Evolutionary conservation across 208 protist species (phyloP), one percentile per base, ranked within the genome.

Genomic region (Wallacemonas sp.): DNA sequence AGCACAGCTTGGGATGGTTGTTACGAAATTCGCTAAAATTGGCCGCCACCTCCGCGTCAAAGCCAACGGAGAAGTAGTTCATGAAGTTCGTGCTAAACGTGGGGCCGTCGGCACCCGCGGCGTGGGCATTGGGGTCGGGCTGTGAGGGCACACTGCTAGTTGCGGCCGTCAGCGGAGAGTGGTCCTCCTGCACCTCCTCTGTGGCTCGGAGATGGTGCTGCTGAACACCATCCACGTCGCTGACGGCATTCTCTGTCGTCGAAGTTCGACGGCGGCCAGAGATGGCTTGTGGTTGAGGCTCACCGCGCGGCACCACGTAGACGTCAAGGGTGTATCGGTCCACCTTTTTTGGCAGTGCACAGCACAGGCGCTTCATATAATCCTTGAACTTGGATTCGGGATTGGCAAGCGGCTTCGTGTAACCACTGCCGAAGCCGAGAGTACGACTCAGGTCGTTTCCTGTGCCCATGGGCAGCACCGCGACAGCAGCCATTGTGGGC

Each of bases 61-160:
- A 87, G 57, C 84, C 77, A 21, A 87, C 76, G 24, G 84, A 90
- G 58, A 87, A 90, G 67, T 87, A 90, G 64, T 90, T 86, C 44
- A 83, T 87, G 46, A 84, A 84, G 24, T 62, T 67, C 16, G 66
- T 71, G 2, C 63, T 47, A 33, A 54, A 65, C 60, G 61, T 32
- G 44, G 49, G 30, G 3, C 5, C 47, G 26, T 33, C 26, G 0
- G 23, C 47, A 6, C 2, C 47, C 24, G 47, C 17, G 19, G 8
- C 47, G 24, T 55, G 11, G 47, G 6, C 19, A 6, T 6, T 6
- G 26, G 14, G 19, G 5, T 3, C 19, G 9, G 19, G 9, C 17
- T 17, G 11, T 6, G 0, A 5, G n/a, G 16, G 17, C 29, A 14
- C 52, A 1, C 26, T 24, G 14, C 8, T 33, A 11, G 34, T 29